These are phyloP conservation scores for Suhomyces pyralidae DNA, from an alignment of 805 yeast species.

Conservation along the genomic window DNA sequence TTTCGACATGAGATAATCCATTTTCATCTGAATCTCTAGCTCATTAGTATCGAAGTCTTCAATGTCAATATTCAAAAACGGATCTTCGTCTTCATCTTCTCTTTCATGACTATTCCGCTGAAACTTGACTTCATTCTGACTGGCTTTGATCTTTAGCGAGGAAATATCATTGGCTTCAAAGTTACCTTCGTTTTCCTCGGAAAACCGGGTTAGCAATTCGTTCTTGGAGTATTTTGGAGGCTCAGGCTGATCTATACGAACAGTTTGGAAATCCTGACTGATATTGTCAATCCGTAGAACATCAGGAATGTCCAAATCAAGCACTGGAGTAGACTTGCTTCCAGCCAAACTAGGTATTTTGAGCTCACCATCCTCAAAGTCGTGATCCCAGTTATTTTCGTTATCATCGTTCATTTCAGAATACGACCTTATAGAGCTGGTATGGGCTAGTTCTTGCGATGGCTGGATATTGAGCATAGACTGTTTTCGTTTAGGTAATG, in stretches of 20 bases:
- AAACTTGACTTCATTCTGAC: neutral
- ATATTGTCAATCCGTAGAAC: constrained; percentile 6
- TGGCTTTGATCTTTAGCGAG: neutral
- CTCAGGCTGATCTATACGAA: constrained; percentile 1
- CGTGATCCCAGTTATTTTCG: constrained; percentile 29
- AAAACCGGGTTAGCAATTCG: constrained; percentile 30
- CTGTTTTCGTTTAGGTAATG: neutral
- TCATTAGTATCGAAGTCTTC: constrained; percentile 41
- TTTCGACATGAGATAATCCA: constrained; percentile 34
- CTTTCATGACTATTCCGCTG: constrained; percentile 6
- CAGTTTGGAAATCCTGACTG: constrained; percentile 8
- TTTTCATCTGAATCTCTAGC: constrained; percentile 38
- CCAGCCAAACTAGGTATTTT: constrained; percentile 6
- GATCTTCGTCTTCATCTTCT: constrained; percentile 28
- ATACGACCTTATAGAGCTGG: constrained; percentile 23
- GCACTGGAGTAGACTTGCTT: neutral
- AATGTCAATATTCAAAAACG: constrained; percentile 36
- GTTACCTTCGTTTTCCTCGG: constrained; percentile 23
- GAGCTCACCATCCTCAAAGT: constrained; percentile 26
- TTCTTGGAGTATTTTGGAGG: constrained; percentile 16
- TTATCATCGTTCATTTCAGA: constrained; percentile 28
- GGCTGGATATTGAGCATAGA: neutral
- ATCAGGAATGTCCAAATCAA: neutral
- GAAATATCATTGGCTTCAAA: constrained; percentile 10
- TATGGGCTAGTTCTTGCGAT: neutral